phyloP scores from a whole-genome alignment of 805 yeast species.

The Lipomyces kockii region DNA sequence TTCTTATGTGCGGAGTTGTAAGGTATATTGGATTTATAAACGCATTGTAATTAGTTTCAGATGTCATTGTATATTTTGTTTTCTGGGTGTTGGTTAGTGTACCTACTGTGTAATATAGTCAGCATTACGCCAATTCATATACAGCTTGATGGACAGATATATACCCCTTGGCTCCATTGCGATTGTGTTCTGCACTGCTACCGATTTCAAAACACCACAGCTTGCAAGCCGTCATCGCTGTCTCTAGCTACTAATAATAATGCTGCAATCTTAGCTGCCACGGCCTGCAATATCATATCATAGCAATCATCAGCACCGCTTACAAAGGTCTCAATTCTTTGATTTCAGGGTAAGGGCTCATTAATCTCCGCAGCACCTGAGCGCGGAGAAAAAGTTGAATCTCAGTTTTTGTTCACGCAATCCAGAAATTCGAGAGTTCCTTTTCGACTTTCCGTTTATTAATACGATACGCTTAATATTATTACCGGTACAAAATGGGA shows the following conservation, averaged over 20 bases:
- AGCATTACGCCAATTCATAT: not conserved
- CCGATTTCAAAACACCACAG: too few relatives aligned
- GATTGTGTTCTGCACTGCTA: not conserved
- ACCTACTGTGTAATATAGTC: not conserved
- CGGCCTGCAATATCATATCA: too few relatives aligned
- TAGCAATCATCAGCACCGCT: too few relatives aligned
- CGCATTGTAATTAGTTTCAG: not conserved
- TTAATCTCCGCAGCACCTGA: too few relatives aligned
- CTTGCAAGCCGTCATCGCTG: too few relatives aligned
- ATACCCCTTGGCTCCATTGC: not conserved
- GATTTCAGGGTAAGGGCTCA: too few relatives aligned
- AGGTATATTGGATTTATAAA: not conserved
- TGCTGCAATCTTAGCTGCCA: too few relatives aligned
- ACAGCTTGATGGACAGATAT: too few relatives aligned
- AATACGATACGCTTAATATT: not conserved
- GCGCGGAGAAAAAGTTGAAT: not conserved
- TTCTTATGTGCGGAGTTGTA: not conserved
- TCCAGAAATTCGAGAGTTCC: not conserved
- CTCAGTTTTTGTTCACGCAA: not conserved
- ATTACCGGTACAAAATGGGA: conserved; percentile 14
- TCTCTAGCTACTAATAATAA: too few relatives aligned
- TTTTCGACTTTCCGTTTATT: not conserved
- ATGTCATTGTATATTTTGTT: not conserved
- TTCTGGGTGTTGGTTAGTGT: not conserved
- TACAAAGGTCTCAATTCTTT: too few relatives aligned